Conservation (phyloP, 164 flowering plant species). For the Chloranthus sessilifolius region DNA sequence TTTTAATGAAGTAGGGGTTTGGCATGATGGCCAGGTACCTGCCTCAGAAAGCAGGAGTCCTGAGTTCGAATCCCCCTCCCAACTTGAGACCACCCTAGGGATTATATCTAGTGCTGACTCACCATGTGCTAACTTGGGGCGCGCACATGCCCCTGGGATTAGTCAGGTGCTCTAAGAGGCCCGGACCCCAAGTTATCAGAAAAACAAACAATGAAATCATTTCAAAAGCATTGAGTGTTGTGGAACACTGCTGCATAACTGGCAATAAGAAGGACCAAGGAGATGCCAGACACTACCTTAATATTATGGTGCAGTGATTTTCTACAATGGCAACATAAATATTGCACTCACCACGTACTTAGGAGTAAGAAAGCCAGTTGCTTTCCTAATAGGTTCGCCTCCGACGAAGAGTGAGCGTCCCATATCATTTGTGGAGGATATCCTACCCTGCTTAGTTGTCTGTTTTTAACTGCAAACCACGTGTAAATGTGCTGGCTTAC, state of each 20-base stretch:
- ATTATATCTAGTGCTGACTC: no score
- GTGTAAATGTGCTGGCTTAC: not conserved
- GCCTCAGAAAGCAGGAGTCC: no score
- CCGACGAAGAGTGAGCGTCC: not conserved
- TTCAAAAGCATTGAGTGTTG: not conserved
- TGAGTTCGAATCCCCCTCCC: no score
- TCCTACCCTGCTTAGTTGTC: not conserved
- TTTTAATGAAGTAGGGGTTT: no score
- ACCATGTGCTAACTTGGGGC: no score
- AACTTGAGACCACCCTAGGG: no score
- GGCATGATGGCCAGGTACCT: no score
- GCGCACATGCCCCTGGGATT: no score
- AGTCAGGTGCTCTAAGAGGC: no score
- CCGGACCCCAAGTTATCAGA: no score
- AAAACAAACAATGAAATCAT: no score
- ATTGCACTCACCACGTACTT: conserved; percentile 2
- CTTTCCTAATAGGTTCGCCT: not conserved
- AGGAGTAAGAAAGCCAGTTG: conserved; percentile 2
- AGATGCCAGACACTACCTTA: not conserved
- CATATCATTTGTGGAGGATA: not conserved
- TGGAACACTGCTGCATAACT: not conserved
- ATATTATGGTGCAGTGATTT: not conserved
- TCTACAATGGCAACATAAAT: not conserved
- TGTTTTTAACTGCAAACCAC: conserved; percentile 1
- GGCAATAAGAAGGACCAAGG: not conserved